These are phyloP conservation scores for Jaltomata sinuosa DNA, from an alignment of 257 asterid species.

Conservation along the genomic window DNA sequence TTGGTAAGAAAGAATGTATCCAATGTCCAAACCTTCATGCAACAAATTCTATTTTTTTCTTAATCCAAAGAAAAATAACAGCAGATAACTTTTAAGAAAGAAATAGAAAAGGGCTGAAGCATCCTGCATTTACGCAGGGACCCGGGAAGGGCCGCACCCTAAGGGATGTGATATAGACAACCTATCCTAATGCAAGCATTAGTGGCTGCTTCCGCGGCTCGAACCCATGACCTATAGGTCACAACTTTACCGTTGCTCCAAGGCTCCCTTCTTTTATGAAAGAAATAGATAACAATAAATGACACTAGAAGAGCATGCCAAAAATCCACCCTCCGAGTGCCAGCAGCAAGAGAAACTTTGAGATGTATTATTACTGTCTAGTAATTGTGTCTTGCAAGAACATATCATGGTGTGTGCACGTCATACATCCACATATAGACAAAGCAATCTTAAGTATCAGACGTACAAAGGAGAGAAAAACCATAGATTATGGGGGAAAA, in stretches of 20 bases:
- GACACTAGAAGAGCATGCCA: not conserved
- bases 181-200: not conserved
- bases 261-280: not conserved
- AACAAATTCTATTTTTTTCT: not conserved
- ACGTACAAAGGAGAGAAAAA: not conserved
- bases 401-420: not conserved
- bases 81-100: not conserved
- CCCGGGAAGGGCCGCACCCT: not conserved
- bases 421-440: not conserved
- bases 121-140: not conserved
- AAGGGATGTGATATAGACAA: not conserved
- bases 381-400: not conserved
- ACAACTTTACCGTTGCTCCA: not conserved
- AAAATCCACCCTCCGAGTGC: not conserved
- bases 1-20: not conserved
- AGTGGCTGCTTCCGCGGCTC: not conserved
- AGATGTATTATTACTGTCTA: not conserved
- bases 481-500: not conserved
- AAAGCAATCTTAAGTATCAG: not conserved
- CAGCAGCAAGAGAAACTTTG: not conserved
- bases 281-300: not conserved
- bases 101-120: not conserved
- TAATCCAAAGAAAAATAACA: not conserved
- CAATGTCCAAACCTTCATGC: not conserved
- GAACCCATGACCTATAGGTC: not conserved